Conservation (phyloP, 2,329 filamentous ascomycete species). For the Arachnopeziza araneosa region DNA sequence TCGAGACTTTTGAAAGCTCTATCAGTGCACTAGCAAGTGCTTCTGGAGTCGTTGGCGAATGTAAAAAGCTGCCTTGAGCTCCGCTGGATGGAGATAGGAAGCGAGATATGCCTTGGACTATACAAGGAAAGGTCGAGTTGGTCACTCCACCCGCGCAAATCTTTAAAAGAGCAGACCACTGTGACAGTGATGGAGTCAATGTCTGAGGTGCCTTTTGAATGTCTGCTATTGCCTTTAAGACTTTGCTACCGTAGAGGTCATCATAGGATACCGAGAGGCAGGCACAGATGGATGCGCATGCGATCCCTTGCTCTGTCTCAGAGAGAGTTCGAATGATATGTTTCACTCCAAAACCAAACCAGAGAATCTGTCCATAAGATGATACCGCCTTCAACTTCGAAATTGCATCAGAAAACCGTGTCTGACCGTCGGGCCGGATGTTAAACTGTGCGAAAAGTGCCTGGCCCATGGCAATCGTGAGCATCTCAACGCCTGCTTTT, state of each 20-base stretch:
- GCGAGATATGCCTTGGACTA: background rate
- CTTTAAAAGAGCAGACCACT: slow-evolving; percentile 3
- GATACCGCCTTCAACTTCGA: slow-evolving; percentile 10
- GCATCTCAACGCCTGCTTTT: slow-evolving; percentile 14
- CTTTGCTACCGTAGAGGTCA: background rate
- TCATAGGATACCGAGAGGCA: slow-evolving; percentile 11
- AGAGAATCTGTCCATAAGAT: slow-evolving; percentile 13
- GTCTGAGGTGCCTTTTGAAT: background rate
- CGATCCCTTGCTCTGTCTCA: slow-evolving; percentile 18
- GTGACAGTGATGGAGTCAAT: slow-evolving; percentile 10
- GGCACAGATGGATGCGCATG: slow-evolving; percentile 15
- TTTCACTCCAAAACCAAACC: slow-evolving; percentile 23
- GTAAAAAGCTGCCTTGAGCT: background rate
- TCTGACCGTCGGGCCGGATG: slow-evolving; percentile 6
- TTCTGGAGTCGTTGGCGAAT: background rate
- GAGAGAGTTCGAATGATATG: slow-evolving; percentile 15
- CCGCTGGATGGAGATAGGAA: background rate
- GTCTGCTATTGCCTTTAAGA: slow-evolving; percentile 3
- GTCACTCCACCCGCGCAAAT: slow-evolving; percentile 10
- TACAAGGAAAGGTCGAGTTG: slow-evolving; percentile 1
- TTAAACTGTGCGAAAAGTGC: slow-evolving; percentile 11
- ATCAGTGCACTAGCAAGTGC: background rate
- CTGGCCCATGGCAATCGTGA: slow-evolving; percentile 15
- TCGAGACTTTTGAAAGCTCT: slow-evolving; percentile 1
- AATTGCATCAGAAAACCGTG: slow-evolving; percentile 3